These are phyloP conservation scores for Triglochin maritima DNA, from an alignment of 106 monocot genomes.

Conservation along the genomic window DNA sequence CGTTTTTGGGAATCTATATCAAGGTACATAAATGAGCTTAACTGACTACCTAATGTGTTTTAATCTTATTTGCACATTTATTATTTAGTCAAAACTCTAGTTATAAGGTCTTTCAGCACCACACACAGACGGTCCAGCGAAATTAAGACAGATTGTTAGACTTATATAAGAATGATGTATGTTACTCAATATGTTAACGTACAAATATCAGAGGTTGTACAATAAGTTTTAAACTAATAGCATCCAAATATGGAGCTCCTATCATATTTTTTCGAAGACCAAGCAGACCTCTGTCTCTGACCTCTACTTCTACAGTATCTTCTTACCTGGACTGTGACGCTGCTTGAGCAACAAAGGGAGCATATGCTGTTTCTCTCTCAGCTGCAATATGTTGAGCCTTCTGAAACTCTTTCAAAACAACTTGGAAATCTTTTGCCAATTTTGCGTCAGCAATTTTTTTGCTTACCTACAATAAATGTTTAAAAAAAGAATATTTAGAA, in stretches of 20 bases:
- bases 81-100: no score
- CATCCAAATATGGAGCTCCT: not conserved
- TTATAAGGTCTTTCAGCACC: no score
- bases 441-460: conserved; percentile 90
- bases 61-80: no score
- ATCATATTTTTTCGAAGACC: not conserved
- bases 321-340: conserved; percentile 56
- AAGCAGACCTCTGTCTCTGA: not conserved
- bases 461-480: conserved; percentile 32
- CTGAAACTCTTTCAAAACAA: conserved; percentile 75
- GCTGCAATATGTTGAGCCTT: conserved; percentile 70
- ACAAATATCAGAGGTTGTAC: not conserved
- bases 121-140: no score
- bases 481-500: not conserved
- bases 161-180: not conserved
- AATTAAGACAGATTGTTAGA: not conserved
- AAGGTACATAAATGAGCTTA: no score
- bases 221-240: not conserved
- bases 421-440: conserved; percentile 85
- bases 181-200: not conserved
- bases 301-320: not conserved
- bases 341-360: conserved; percentile 57
- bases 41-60: no score
- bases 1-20: no score
- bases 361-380: conserved; percentile 79